Evolutionary conservation across 2,329 filamentous ascomycete genomes (phyloP), one percentile per base, ranked within the genome.

Genomic region (Aureobasidium sp.): DNA sequence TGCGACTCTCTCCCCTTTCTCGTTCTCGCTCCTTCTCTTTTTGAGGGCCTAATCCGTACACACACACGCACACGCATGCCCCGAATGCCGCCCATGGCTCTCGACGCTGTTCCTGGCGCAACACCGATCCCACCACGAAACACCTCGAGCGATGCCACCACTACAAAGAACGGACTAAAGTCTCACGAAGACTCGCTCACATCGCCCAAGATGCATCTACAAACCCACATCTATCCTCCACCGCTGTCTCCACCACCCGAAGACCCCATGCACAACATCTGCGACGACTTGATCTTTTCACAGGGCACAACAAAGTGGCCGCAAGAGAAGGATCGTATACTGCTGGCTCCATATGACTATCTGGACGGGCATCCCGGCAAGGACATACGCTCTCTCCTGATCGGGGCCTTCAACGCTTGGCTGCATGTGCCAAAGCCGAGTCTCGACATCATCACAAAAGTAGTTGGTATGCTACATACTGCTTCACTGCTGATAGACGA

Each of bases 401-500:
- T 95, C 69, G 82, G 81, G 47, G 87, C 90, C 47, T 95, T 95
- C 79, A 91, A 95, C 71, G 81, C 81, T 57, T 92, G 88, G 86
- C 78, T 95, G 17, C 80, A 88, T 61, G 89, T 95, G 22, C 90
- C 90, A 0, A 72, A 80, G 9, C 81, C 85, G 63, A 85, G 84
- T 67, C 80, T 95, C 62, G 82, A 83, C 45, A 79, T 91, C 64
- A 93, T 95, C 69, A 92, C 87, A 31, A 85, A 84, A 64, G 89
- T 91, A 4, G 84, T 95, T 12, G 88, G 87, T 68, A 93, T 93
- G 89, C 81, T 95, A 50, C 90, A 95, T 75, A 93, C 90, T 42
- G 86, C 90, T 3, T 92, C 89, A 3, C 78, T 95, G 61, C 83
- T 95, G 72, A 84, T 95, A 62, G 91, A 96, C 75, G 91, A 96